Base-by-base conservation (phyloP, 1,284 basidiomycete species). In the Polyporus tsugae region DNA sequence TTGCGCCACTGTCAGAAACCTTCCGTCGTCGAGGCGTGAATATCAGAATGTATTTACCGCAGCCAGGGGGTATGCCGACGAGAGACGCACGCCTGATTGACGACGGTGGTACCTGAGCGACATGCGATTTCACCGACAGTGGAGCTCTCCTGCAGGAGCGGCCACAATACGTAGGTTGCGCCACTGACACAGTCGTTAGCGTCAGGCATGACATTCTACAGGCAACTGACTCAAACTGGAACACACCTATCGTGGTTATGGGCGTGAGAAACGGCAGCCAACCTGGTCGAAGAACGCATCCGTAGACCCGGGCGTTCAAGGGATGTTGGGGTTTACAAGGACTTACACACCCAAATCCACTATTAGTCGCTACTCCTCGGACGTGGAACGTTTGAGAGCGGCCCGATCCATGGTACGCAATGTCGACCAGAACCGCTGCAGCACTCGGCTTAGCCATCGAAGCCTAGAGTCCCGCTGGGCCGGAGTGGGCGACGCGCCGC, bases 221-320 rank as follows among this genome's bases (percentile, higher is more conserved):
- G 33, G 52, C 5, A 33, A 39, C 3, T 11, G 15, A 39, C 33
- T 13, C 25, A 9, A 33, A 39, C 38, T 1, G 5, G 17, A 39
- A 25, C 46, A 46, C 59, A 60, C 58, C 19, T 39, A 39, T 29
- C 44, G 64, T 65, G 60, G 64, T 66, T 66, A 66, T 66, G 64
- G 44, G 60, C 64, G 64, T 65, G 64, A 35, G 64, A 66, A 53
- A 19, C 39, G 60, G 60, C 29, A 39, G 39, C n/a, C 42, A 42
- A 60, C 53, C 25, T 25, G 59, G n/a, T 17, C 58, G 13, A 42
- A 42, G 58, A 29, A 60, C 38, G 22, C 2, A 36, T 46, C n/a
- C n/a, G 9, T 49, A 22, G 11, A 2, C 29, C n/a, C 6, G 19
- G 55, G 25, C n/a, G 36, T 13, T 42, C n/a, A 41, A 41, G 41